Evolutionary conservation across 2,329 filamentous ascomycete genomes (phyloP), one percentile per base, ranked within the genome.

Genomic region (Neocatenulostroma microsporum): DNA sequence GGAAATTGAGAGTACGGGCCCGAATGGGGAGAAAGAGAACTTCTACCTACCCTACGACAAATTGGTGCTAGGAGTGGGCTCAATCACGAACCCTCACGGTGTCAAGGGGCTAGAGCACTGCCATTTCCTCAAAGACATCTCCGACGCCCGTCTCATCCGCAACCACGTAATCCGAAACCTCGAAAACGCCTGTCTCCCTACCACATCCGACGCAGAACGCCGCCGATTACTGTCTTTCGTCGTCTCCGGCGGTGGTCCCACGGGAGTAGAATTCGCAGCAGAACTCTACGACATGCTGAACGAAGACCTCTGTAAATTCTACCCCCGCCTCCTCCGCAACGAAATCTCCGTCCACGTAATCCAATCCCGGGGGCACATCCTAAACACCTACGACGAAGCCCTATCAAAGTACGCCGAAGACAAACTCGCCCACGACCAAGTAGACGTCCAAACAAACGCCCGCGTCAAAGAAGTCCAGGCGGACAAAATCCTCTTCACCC

Each of bases 31-130:
- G n/a, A 78, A 82, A 51, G 70, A 78, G 38, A 72, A 78, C 26
- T 98, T 96, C 65, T 98, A 98, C 58, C 73, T 98, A 2, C 91
- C 91, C 0, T 98, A 98, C 58, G 93, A 98, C 60, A 98, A 98
- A 66, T 72, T 98, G 30, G 82, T 98, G 19, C 72, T 98, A 51
- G 88, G 81, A 18, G 88, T 96, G 40, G 89, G 89, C 21, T 95
- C 88, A 14, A 79, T 82, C 13, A 94, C 88, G 11, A 98, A 98
- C 58, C 81, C 88, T 1, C 91, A 98, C 55, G 93, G 93, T 30
- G 93, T 98, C 40, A 88, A 91, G 57, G 91, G 91, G 8, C 73
- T 98, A 10, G 85, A 96, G 50, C 75, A 98, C 58, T 94, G 88
- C 62, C 80, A 88, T 62, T 95, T 95, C 66, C 72, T 98, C 44